Conservation (phyloP, 2,329 filamentous ascomycete species). For the Elsinoe batatas region DNA sequence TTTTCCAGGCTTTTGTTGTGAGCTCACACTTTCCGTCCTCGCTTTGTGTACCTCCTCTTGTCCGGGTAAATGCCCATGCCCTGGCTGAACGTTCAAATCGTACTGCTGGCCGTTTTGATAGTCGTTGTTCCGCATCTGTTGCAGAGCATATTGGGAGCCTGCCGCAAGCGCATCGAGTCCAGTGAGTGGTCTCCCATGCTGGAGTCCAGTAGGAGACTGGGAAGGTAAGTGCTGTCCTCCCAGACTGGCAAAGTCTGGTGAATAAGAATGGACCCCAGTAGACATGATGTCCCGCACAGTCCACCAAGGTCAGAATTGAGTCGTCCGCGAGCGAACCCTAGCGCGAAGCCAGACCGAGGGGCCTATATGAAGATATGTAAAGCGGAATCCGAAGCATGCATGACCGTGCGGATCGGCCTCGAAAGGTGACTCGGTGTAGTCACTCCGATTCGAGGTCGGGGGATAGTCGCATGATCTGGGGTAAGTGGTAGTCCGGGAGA, state of each 20-base stretch:
- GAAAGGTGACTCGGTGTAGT: background rate
- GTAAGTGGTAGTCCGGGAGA: background rate
- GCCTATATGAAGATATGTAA: background rate
- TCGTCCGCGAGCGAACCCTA: background rate
- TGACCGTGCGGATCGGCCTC: background rate
- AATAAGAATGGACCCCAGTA: conserved; percentile 11
- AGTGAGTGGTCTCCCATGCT: conserved; percentile 14
- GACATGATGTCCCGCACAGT: conserved; percentile 10
- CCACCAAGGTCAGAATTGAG: conserved; percentile 4
- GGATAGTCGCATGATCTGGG: conserved; percentile 9
- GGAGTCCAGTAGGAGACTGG: conserved; percentile 6
- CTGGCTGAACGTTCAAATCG: conserved; percentile 25
- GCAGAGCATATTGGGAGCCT: conserved; percentile 62
- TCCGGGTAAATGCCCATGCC: conserved; percentile 20
- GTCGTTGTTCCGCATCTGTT: conserved; percentile 54
- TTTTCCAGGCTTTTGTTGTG: conserved; percentile 10
- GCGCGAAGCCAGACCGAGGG: conserved; percentile 4
- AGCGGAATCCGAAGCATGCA: background rate
- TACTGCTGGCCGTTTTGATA: conserved; percentile 25
- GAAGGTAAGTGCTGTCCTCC: background rate
- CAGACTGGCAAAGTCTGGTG: conserved; percentile 7
- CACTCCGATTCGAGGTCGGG: conserved; percentile 10
- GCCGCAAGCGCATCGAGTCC: conserved; percentile 56
- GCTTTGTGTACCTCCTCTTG: conserved; percentile 18
- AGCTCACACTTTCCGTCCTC: conserved; percentile 16